Evolutionary conservation across 225 moss, liverwort and hornwort species (phyloP).

Genomic region (Straminergon stramineum): DNA sequence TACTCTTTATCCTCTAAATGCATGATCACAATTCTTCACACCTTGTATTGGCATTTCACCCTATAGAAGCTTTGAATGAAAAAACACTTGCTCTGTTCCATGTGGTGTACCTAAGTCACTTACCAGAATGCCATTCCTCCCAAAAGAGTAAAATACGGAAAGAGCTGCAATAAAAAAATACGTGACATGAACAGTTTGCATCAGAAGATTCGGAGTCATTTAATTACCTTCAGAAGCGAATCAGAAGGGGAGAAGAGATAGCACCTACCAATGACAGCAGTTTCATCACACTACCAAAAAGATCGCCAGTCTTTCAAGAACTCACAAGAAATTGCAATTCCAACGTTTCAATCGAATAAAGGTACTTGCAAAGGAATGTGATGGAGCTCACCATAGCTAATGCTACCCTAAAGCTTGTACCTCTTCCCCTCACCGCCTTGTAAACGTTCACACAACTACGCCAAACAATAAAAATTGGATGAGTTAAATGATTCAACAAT

Average conservation of each 20-base stretch:
- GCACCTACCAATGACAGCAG: background rate
- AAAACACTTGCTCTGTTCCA: background rate
- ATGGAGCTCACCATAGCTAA: constrained; percentile 76
- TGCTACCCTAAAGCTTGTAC: constrained; percentile 56
- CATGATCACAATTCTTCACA: background rate
- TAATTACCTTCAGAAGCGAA: background rate
- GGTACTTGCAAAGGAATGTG: background rate
- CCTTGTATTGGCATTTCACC: background rate
- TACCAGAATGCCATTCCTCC: constrained; percentile 71
- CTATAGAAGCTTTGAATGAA: background rate
- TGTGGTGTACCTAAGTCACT: background rate
- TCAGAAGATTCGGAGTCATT: background rate
- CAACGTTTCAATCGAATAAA: background rate
- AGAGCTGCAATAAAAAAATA: constrained; percentile 40
- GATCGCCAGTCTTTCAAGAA: background rate
- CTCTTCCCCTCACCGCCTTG: constrained; percentile 61
- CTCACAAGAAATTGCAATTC: background rate
- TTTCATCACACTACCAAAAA: background rate
- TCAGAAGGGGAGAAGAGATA: background rate
- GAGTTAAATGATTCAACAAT: background rate
- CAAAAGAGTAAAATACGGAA: constrained; percentile 63
- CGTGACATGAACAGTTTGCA: background rate
- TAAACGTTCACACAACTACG: constrained; percentile 42
- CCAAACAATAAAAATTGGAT: background rate
- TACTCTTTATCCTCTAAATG: background rate